phyloP scores from a whole-genome alignment of 495 filamentous ascomycete genomes.

The Paragyromitra xinjiangensis region DNA sequence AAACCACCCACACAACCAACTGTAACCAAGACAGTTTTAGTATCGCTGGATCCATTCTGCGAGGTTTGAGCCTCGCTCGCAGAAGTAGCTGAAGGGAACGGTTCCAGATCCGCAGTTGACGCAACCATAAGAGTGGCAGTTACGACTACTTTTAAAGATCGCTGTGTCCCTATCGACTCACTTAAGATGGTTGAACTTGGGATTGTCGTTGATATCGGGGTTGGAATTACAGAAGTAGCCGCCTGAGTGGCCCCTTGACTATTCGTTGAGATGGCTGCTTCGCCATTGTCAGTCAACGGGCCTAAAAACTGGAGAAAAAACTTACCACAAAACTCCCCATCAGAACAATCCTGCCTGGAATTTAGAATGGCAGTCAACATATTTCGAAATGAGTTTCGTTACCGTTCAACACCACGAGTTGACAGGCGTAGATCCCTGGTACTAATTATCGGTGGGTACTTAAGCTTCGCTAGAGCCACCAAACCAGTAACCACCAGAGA shows the following conservation, averaged over 20 bases:
- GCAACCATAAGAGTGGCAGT: conserved; percentile 10
- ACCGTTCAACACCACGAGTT: background rate
- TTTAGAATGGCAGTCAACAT: background rate
- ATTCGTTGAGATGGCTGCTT: background rate
- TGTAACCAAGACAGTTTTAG: conserved; percentile 13
- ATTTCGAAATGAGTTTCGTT: background rate
- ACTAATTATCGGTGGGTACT: background rate
- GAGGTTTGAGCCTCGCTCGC: background rate
- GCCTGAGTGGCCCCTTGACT: background rate
- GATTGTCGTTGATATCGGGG: background rate
- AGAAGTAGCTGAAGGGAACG: background rate
- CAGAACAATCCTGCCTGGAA: background rate
- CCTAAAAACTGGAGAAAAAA: background rate
- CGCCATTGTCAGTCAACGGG: background rate
- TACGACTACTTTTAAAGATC: conserved; percentile 1
- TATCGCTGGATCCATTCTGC: conserved; percentile 5
- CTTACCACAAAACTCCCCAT: conserved; percentile 9
- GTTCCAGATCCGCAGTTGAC: background rate
- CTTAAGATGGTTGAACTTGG: background rate
- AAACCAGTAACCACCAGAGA: conserved; percentile 5
- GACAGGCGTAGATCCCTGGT: background rate
- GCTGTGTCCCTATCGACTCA: background rate
- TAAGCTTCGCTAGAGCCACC: background rate
- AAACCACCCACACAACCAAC: conserved; percentile 37
- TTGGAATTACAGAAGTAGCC: conserved; percentile 5